Conservation (phyloP, 495 filamentous ascomycete genomes). For the Penicillium steckii region DNA sequence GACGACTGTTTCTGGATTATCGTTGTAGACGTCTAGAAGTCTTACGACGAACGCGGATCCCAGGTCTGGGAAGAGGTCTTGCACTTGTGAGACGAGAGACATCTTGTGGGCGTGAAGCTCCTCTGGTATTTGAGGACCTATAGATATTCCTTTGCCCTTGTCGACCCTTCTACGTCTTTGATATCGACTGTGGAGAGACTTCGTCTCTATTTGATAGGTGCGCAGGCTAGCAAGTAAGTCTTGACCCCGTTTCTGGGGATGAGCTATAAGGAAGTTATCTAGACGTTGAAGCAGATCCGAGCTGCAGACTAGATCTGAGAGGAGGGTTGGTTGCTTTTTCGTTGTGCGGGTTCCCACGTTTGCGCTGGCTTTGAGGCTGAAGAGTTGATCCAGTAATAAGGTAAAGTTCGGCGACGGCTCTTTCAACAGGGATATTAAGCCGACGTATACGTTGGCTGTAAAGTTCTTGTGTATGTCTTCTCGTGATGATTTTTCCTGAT, state of each 20-base stretch:
- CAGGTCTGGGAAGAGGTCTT: conserved; percentile 90
- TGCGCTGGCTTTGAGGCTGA: conserved; percentile 68
- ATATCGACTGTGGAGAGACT: conserved; percentile 52
- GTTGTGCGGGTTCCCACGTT: conserved; percentile 47
- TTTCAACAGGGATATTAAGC: conserved; percentile 65
- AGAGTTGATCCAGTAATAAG: conserved; percentile 75
- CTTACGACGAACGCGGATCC: conserved; percentile 78
- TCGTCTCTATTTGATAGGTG: conserved; percentile 46
- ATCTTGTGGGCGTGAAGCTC: conserved; percentile 76
- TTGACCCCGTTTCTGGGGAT: conserved; percentile 46
- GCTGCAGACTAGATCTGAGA: conserved; percentile 46
- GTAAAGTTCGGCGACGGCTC: conserved; percentile 65
- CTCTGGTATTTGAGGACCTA: conserved; percentile 38
- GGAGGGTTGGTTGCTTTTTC: conserved; percentile 40
- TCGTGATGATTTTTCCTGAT: conserved; percentile 50
- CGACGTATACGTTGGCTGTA: conserved; percentile 69
- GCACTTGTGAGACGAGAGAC: conserved; percentile 80
- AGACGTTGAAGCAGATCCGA: conserved; percentile 36
- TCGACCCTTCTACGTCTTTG: conserved; percentile 54
- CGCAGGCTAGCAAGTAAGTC: conserved; percentile 40
- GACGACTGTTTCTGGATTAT: conserved; percentile 77
- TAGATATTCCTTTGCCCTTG: conserved; percentile 68
- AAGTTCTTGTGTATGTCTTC: conserved; percentile 58
- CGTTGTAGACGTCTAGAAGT: conserved; percentile 74
- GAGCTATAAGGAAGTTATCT: conserved; percentile 57